Evolutionary conservation across 345 rosid genomes (phyloP).

Genomic region (Angophora floribunda): DNA sequence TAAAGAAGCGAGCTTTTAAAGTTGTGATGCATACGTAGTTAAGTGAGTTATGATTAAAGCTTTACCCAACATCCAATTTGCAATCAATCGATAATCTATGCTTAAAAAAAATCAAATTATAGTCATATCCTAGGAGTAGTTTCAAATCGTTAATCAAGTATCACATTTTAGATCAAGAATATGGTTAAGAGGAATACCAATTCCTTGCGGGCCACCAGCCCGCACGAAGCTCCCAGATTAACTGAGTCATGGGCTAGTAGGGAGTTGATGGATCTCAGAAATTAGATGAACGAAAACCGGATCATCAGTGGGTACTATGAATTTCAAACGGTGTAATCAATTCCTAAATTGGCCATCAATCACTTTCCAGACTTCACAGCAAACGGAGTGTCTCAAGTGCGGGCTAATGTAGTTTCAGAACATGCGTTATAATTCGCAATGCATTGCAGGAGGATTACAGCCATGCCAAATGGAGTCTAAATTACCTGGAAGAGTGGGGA

Average conservation of each 20-base stretch:
- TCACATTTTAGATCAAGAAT: not conserved
- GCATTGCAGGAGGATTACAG: not conserved
- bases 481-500: slow-evolving; percentile 63
- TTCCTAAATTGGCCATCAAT: not conserved
- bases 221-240: not conserved
- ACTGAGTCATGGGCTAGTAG: not conserved
- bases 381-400: not conserved
- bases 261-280: not conserved
- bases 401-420: not conserved
- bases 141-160: not conserved
- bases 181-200: not conserved
- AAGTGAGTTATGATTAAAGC: not conserved
- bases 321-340: not conserved
- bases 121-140: not conserved
- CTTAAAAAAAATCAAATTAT: not conserved
- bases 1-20: not conserved
- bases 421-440: too few species aligned
- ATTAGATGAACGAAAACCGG: not conserved
- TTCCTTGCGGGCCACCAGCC: not conserved
- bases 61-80: not conserved
- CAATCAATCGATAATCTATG: not conserved
- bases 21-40: not conserved
- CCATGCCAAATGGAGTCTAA: not conserved
- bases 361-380: not conserved
- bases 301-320: not conserved